Evolutionary conservation across 108 stramenopile genomes (phyloP).

Genomic region (Cyclostephanos invisitatus): DNA sequence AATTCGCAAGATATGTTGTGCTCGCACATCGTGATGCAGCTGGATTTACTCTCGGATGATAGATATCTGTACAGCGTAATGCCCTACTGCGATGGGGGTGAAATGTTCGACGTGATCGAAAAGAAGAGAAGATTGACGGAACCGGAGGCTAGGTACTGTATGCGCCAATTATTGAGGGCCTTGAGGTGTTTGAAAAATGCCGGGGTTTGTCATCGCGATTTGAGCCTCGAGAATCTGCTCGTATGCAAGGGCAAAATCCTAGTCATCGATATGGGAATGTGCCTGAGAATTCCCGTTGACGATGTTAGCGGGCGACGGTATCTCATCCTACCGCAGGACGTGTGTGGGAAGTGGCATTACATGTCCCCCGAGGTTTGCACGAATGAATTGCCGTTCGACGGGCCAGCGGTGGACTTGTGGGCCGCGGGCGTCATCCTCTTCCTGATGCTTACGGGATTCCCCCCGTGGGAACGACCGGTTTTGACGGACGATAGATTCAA

Average conservation of each 20-base stretch:
- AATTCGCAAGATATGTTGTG: constrained; percentile 50
- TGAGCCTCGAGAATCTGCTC: constrained; percentile 88
- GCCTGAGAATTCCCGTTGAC: constrained; percentile 70
- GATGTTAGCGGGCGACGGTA: constrained; percentile 32
- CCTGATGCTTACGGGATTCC: constrained; percentile 88
- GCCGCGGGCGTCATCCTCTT: constrained; percentile 93
- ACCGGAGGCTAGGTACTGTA: constrained; percentile 81
- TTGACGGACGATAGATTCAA: constrained; percentile 75
- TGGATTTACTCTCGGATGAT: constrained; percentile 82
- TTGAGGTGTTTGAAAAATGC: constrained; percentile 75
- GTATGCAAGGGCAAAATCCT: constrained; percentile 64
- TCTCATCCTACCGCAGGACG: constrained; percentile 73
- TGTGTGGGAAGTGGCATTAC: constrained; percentile 92
- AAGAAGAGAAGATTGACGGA: constrained; percentile 75
- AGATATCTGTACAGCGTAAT: constrained; percentile 83
- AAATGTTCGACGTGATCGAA: constrained; percentile 83
- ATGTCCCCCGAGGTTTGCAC: constrained; percentile 90
- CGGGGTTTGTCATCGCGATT: constrained; percentile 89
- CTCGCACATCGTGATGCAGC: constrained; percentile 78
- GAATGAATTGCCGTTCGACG: constrained; percentile 82
- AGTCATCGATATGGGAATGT: constrained; percentile 96
- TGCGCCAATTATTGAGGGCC: constrained; percentile 85
- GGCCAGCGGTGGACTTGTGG: constrained; percentile 93
- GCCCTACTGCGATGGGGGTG: constrained; percentile 90
- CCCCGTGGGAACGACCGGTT: constrained; percentile 84